Base-by-base conservation (phyloP, 495 filamentous ascomycete species). In the Xylaria grammica region DNA sequence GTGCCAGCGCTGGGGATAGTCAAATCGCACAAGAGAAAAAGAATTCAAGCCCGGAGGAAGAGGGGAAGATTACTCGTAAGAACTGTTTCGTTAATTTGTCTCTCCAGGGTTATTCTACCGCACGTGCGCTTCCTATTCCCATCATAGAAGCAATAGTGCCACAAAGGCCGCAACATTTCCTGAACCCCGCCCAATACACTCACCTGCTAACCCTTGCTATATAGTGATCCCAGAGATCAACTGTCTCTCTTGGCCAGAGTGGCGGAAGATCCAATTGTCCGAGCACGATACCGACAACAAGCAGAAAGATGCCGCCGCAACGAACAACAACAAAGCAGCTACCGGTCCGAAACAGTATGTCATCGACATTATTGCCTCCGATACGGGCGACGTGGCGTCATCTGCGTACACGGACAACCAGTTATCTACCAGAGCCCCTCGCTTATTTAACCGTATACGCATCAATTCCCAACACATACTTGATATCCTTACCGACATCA, bases 391-490 rank as follows among this genome's bases (percentile, higher is more conserved):
- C 24, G 13, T 61, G 17, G 58, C 45, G 26, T 45, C 50, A 20
- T 44, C 40, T 34, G 26, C 57, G 27, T 50, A 27, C 57, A 34
- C 44, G 20, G 57, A 50, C 15, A 60, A n/a, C 24, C 40, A 48
- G 24, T 9, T 22, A 7, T 30, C 44, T 3, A 36, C 57, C 26
- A 51, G 38, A 44, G 45, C n/a, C 5, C 8, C 24, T 51, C 30
- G 29, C 7, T 22, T 51, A 22, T 22, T 49, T n/a, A 13, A 45
- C 58, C 58, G 58, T 22, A 61, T 61, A 5, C 58, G 58, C 17
- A 61, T 61, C 58, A 61, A 61, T 51, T 61, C 58, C 45, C 45
- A 61, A 51, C 58, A 61, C 29, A 51, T 61, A 19, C 24, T 61
- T 22, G 58, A 61, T 38, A 30, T 38, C 17, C 27, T 61, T 20